Base-by-base conservation (phyloP, 352 stramenopile genomes). In the Phytophthora sp. region DNA sequence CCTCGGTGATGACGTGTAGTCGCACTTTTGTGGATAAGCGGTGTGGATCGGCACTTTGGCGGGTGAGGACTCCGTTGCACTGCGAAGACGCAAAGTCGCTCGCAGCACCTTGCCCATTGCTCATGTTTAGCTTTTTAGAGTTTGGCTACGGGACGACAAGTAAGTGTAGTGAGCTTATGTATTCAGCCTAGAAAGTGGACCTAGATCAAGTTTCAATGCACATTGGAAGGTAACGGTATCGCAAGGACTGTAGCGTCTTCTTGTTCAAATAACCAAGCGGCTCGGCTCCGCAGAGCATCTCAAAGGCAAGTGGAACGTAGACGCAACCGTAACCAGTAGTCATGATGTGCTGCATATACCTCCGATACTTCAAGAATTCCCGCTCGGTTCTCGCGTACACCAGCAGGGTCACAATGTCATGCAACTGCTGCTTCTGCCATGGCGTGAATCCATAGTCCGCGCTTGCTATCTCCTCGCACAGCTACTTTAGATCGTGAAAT, bases 401-500 rank as follows among this genome's bases (percentile, higher is more conserved):
- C 51, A 13, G 0, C 7, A 68, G 23, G 47, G 44, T 39, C 2
- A 66, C 6, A 0, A 53, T 18, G 5, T 13, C 21, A 0, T 23
- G 16, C 5, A 76, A 20, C 13, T 52, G 51, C 0, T 63, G 27
- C 18, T 70, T 69, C 9, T 73, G 52, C 36, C 36, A 44, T 2
- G 16, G 31, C 42, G 63, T 13, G 12, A 73, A 69, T 15, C 53
- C 23, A 45, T 73, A 70, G 1, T 29, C 15, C 7, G 36, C 13
- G 57, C 50, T 12, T 71, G n/a, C n/a, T n/a, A n/a, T n/a, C n/a
- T n/a, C n/a, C n/a, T n/a, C 54, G 2, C 39, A 12, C 13, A 75
- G 49, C 4, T 63, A 70, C 26, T 66, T 73, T 0, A 74, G 42
- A 0, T 69, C 67, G 18, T 74, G 63, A 46, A 73, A 80, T 27